Percentiles rank a stretch among this genome's conserved stretches.
phyloP scores from a whole-genome alignment of 495 filamentous ascomycete genomes.

The Tuber indicum region DNA sequence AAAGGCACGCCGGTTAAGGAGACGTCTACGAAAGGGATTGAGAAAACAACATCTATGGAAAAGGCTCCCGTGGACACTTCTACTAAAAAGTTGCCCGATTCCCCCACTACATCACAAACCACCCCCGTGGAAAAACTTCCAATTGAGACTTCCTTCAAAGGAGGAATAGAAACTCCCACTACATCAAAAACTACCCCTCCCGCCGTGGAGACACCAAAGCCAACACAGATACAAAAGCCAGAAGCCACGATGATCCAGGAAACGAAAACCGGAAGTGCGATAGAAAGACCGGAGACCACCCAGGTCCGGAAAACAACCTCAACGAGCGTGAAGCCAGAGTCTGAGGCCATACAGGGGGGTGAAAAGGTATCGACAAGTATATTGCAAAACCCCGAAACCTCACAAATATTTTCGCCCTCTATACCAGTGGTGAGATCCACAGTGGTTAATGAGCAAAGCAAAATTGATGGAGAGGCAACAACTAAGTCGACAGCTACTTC shows the following conservation, averaged over 20 bases:
- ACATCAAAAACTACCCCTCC: background rate
- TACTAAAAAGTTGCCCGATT: background rate
- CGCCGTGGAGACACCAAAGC: background rate
- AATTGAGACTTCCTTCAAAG: no score
- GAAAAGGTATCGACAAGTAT: background rate
- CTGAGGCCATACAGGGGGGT: background rate
- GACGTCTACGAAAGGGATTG: background rate
- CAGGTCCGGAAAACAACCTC: background rate
- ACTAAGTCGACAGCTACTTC: background rate
- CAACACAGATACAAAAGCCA: background rate
- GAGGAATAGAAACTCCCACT: no score
- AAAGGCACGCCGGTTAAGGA: background rate
- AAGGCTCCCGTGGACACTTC: background rate
- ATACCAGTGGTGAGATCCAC: background rate
- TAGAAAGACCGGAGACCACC: background rate
- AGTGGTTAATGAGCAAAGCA: background rate
- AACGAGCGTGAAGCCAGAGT: background rate
- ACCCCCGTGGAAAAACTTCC: background rate
- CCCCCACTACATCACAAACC: background rate
- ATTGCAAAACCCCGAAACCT: background rate
- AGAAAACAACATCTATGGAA: background rate
- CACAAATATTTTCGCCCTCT: background rate
- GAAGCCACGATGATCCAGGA: background rate
- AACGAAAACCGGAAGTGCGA: background rate
- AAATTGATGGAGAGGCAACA: background rate